Percentiles rank a stretch among this genome's conserved stretches.
Evolutionary conservation across 2,329 filamentous ascomycete genomes (phyloP).

Genomic region (Zymoseptoria crescenta): DNA sequence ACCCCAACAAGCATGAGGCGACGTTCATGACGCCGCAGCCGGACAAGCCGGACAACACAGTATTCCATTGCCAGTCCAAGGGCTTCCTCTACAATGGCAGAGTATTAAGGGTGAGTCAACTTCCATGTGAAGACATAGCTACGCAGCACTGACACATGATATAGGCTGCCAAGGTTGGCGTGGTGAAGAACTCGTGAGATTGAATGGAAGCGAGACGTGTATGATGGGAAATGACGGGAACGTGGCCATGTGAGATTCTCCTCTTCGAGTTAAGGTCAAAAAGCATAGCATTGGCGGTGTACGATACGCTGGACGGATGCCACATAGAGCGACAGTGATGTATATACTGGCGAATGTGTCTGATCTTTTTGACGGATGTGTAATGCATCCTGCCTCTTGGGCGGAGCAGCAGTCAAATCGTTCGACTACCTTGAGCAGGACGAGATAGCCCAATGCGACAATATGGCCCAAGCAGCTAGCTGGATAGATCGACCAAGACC

Average conservation of each 20-base stretch:
- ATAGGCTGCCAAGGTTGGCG: constrained; percentile 81
- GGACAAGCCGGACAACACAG: constrained; percentile 80
- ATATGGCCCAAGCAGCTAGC: not conserved
- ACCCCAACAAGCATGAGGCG: constrained; percentile 94
- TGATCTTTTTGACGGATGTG: not conserved
- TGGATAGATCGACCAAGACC: not conserved
- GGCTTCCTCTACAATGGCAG: constrained; percentile 91
- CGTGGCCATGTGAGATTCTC: constrained; percentile 7
- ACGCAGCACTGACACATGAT: constrained; percentile 21
- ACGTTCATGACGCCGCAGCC: constrained; percentile 86
- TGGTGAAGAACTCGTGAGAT: constrained; percentile 67
- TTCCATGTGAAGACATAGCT: not conserved
- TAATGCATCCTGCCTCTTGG: not conserved
- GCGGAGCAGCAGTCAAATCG: not conserved
- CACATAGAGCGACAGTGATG: not conserved
- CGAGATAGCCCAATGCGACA: not conserved
- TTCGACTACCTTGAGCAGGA: not conserved
- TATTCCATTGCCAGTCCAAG: constrained; percentile 91
- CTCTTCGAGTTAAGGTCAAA: constrained; percentile 1
- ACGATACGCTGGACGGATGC: not conserved
- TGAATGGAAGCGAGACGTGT: not conserved
- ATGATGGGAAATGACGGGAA: not conserved
- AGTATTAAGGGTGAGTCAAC: constrained; percentile 56
- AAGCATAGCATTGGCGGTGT: constrained; percentile 2
- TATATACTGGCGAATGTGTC: not conserved